Evolutionary conservation across 805 yeast genomes (phyloP).

Genomic region (Ogataea angusta): DNA sequence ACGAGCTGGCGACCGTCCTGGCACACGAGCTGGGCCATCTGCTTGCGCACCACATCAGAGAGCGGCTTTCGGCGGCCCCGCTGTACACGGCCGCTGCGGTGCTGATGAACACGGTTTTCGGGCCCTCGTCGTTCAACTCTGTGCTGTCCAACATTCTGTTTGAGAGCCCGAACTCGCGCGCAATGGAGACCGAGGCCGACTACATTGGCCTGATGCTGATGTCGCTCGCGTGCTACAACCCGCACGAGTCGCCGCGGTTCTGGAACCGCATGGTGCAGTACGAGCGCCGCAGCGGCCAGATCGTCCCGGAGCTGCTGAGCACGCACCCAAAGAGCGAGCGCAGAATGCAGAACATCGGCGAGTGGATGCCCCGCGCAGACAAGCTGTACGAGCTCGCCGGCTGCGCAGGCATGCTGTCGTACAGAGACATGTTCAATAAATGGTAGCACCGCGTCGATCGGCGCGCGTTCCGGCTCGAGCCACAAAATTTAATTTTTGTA

Average conservation of each 20-base stretch:
- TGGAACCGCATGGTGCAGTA: conserved; percentile 78
- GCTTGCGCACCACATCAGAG: conserved; percentile 87
- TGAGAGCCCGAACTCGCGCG: conserved; percentile 82
- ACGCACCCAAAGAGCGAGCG: conserved; percentile 87
- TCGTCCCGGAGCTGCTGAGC: conserved; percentile 60
- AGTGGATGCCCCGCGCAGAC: conserved; percentile 65
- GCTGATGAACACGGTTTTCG: conserved; percentile 56
- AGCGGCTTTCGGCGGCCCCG: conserved; percentile 76
- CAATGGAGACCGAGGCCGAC: conserved; percentile 96
- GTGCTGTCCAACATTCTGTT: conserved; percentile 53
- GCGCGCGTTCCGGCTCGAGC: background rate
- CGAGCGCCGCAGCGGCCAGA: conserved; percentile 38
- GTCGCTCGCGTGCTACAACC: conserved; percentile 86
- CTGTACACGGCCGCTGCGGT: conserved; percentile 55
- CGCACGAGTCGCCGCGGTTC: conserved; percentile 65
- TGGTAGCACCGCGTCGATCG: conserved; percentile 7
- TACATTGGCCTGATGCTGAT: conserved; percentile 88
- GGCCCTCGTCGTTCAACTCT: conserved; percentile 50
- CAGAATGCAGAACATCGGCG: conserved; percentile 63
- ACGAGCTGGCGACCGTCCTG: conserved; percentile 92
- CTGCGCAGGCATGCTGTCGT: conserved; percentile 28
- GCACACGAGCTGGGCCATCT: conserved; percentile 95
- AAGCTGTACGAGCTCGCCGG: conserved; percentile 39
- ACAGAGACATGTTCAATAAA: conserved; percentile 13
- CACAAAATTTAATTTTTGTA: background rate